Evolutionary conservation across 768 basidiomycete species (phyloP).

Genomic region (Tulasnella sp.): DNA sequence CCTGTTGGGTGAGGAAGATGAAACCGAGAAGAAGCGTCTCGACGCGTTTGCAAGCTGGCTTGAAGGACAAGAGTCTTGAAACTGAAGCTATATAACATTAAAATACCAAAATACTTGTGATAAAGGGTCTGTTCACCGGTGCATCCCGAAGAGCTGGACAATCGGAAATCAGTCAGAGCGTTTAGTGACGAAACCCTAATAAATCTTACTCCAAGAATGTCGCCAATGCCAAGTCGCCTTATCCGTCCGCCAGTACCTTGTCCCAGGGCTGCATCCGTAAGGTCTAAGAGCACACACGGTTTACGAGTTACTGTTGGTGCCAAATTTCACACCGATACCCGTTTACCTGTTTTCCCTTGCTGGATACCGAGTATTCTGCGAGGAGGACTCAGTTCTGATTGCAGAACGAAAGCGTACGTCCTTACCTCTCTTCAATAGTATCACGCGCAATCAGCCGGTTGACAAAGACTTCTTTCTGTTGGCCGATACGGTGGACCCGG

Average conservation of each 20-base stretch:
- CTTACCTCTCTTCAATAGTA: constrained; percentile 36
- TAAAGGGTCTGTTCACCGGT: background rate
- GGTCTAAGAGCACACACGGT: constrained; percentile 19
- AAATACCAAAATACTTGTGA: background rate
- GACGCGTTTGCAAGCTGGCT: constrained; percentile 90
- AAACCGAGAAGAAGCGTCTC: constrained; percentile 79
- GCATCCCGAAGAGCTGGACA: constrained; percentile 8
- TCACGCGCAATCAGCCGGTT: constrained; percentile 34
- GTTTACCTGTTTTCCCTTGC: constrained; percentile 33
- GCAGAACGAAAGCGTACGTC: background rate
- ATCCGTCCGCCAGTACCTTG: constrained; percentile 32
- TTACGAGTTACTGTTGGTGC: background rate
- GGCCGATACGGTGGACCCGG: constrained; percentile 63
- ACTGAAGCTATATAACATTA: background rate
- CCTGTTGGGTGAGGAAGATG: constrained; percentile 58
- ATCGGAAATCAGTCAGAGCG: background rate
- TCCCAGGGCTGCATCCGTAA: constrained; percentile 35
- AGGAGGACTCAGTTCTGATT: background rate
- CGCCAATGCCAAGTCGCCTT: constrained; percentile 16
- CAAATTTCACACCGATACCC: too few species aligned
- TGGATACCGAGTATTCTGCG: constrained; percentile 32
- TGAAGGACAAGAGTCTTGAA: constrained; percentile 67
- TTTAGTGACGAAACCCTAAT: background rate
- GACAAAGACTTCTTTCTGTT: constrained; percentile 51
- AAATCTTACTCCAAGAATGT: constrained; percentile 28